Evolutionary conservation across 805 yeast genomes (phyloP).

Genomic region (Torulaspora delbrueckii): DNA sequence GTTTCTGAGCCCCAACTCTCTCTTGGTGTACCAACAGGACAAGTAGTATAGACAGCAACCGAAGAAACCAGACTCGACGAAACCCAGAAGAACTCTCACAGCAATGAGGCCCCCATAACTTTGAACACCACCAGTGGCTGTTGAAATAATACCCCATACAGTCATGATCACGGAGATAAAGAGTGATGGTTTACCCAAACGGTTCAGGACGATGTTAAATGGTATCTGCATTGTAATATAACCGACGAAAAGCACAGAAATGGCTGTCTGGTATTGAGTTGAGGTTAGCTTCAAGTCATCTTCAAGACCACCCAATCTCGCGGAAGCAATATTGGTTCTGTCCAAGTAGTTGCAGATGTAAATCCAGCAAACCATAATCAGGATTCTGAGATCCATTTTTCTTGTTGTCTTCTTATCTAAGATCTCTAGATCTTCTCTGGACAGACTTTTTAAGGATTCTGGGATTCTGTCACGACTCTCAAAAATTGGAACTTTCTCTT

Average conservation of each 20-base stretch:
- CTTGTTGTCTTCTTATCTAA: slow-evolving; percentile 43
- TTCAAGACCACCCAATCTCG: slow-evolving; percentile 47
- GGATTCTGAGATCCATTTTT: slow-evolving; percentile 46
- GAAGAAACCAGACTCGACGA: slow-evolving; percentile 41
- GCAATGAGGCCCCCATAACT: slow-evolving; percentile 43
- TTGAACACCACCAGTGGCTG: slow-evolving; percentile 44
- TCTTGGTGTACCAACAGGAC: slow-evolving; percentile 53
- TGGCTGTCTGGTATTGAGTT: slow-evolving; percentile 45
- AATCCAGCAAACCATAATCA: slow-evolving; percentile 47
- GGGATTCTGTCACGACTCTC: slow-evolving; percentile 18
- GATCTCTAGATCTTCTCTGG: slow-evolving; percentile 41
- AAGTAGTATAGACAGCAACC: slow-evolving; percentile 46
- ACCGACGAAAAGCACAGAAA: slow-evolving; percentile 45
- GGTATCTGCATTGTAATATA: slow-evolving; percentile 48
- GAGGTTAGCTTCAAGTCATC: slow-evolving; percentile 42
- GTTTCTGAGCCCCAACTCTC: slow-evolving; percentile 46
- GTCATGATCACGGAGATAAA: slow-evolving; percentile 48
- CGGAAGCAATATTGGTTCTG: slow-evolving; percentile 47
- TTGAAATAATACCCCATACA: slow-evolving; percentile 30
- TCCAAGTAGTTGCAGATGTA: slow-evolving; percentile 50
- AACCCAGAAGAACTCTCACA: slow-evolving; percentile 43
- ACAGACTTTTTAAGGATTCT: slow-evolving; percentile 18
- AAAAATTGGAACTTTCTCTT: slow-evolving; percentile 7
- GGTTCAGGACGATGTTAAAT: slow-evolving; percentile 41
- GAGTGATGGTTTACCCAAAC: slow-evolving; percentile 46